These are phyloP conservation scores for Trichoderma sp. DNA, from an alignment of 2,329 filamentous ascomycete genomes.

Conservation along the genomic window DNA sequence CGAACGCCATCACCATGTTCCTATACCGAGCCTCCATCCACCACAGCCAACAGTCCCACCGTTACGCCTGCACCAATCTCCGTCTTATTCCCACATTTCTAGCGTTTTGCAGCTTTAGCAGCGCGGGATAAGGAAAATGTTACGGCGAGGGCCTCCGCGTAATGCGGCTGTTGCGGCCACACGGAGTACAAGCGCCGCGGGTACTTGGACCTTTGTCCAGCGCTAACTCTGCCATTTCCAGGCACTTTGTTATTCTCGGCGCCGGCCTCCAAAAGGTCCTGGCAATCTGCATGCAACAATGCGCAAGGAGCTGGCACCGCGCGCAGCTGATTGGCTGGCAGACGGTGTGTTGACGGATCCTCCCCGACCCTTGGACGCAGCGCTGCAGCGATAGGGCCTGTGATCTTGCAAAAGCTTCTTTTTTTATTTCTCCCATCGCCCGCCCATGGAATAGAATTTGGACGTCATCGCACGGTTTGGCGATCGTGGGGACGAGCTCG, in stretches of 20 bases:
- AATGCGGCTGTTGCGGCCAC: slow-evolving; percentile 14
- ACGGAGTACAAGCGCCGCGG: slow-evolving; percentile 15
- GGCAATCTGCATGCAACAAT: not conserved
- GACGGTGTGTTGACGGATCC: not conserved
- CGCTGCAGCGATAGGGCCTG: not conserved
- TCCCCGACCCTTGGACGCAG: not conserved
- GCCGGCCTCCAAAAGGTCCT: not conserved
- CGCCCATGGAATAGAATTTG: not conserved
- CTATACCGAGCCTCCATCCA: not conserved
- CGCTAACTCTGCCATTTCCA: not conserved
- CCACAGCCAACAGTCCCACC: not conserved
- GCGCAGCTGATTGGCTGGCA: not conserved
- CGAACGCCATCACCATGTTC: not conserved
- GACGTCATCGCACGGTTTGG: not conserved
- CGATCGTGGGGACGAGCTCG: not conserved
- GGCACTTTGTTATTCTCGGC: not conserved
- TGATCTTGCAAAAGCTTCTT: not conserved
- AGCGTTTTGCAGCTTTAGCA: slow-evolving; percentile 18
- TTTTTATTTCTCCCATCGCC: not conserved
- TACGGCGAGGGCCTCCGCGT: not conserved
- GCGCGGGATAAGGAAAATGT: slow-evolving; percentile 5
- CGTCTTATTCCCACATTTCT: slow-evolving; percentile 3
- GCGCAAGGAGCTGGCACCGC: not conserved
- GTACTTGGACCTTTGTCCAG: not conserved
- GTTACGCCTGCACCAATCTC: not conserved